Evolutionary conservation across 208 protist species (phyloP), one percentile per base, ranked within the genome.

Genomic region (Acanthamoeba rhysodes): DNA sequence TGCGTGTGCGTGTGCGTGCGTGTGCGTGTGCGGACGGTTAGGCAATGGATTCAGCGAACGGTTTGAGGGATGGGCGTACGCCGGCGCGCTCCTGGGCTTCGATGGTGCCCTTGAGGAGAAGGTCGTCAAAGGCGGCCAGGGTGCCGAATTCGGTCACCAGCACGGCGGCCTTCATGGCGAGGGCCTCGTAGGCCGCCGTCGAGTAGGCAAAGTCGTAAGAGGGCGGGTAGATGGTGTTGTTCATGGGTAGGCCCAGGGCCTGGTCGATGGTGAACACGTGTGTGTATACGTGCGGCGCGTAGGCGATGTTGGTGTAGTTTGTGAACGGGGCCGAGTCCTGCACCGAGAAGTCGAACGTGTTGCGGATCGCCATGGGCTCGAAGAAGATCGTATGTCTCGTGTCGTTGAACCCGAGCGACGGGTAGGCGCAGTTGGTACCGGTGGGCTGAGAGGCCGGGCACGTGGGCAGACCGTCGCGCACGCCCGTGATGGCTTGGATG

Each of bases 281-380:
- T 20, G 74, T 84, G 74, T 84, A 84, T 5, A 84, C 74, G 45
- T 84, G 74, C 1, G 74, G 74, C 45, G 74, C 74, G 41, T 55
- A 84, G 8, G 27, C 74, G 34, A 84, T 45, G 74, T 84, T 57
- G 41, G 74, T 6, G 74, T 84, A 84, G 41, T 41, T 55, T 5
- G 74, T 57, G 74, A 84, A 84, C n/a, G 41, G 41, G 4, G 10
- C 74, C 34, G 74, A 84, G 74, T 55, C 32, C 74, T 84, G 74
- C 12, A 84, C 5, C 18, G 74, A 84, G 74, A 84, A 29, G 45
- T 84, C 74, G 22, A 84, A 84, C 74, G 12, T 22, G 27, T 84
- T 84, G 29, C 74, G 74, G 74, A 84, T 55, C 37, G 74, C 74
- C 74, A 84, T 84, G 18, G 74, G 74, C 45, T 84, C 74, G 74